Evolutionary conservation across 495 filamentous ascomycete species (phyloP).

Genomic region (Endocarpon pusillum): DNA sequence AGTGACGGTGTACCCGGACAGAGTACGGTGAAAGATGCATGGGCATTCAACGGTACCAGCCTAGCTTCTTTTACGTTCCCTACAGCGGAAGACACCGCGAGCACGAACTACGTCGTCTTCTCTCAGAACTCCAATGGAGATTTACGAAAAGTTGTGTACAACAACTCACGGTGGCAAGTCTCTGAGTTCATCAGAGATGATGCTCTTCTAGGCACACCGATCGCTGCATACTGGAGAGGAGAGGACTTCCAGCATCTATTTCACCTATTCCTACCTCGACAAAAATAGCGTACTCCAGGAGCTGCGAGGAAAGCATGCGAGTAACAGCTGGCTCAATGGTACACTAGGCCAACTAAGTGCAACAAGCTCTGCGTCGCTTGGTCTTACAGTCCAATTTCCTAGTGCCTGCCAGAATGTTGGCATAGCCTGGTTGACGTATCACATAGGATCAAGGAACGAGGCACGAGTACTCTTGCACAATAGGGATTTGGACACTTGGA

Average conservation of each 20-base stretch:
- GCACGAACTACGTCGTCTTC: conserved; percentile 2
- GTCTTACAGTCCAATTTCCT: not conserved
- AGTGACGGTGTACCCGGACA: too few relatives aligned
- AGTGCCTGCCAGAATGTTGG: not conserved
- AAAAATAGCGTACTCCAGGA: conserved; percentile 1
- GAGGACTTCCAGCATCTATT: not conserved
- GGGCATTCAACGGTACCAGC: not conserved
- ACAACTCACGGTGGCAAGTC: conserved; percentile 1
- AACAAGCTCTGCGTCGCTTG: not conserved
- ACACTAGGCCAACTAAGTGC: not conserved
- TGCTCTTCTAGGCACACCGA: not conserved
- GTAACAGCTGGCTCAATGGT: not conserved
- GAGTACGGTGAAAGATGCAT: not conserved
- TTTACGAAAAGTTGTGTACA: not conserved
- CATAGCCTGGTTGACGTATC: not conserved
- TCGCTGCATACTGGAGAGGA: not conserved
- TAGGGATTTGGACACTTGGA: not conserved
- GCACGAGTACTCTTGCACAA: not conserved
- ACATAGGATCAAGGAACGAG: not conserved
- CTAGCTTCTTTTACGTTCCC: not conserved
- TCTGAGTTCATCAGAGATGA: not conserved
- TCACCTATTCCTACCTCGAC: not conserved
- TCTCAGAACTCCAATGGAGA: not conserved
- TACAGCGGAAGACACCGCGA: not conserved
- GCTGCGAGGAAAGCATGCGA: not conserved